phyloP scores from a whole-genome alignment of 768 basidiomycete genomes.

The Amanita molliuscula region DNA sequence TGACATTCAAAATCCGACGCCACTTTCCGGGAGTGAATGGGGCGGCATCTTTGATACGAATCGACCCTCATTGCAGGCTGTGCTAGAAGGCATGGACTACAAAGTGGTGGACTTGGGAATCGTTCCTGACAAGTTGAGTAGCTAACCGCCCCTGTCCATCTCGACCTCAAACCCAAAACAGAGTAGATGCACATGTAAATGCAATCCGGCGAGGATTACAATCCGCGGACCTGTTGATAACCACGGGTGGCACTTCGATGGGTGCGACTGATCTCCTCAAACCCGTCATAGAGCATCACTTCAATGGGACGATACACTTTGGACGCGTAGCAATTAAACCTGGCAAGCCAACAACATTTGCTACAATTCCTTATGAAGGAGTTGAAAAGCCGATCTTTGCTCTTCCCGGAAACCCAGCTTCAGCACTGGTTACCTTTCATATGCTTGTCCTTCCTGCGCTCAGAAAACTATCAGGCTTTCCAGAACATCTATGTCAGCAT shows the following conservation, averaged over 20 bases:
- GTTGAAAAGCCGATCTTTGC: slow-evolving; percentile 63
- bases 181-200: slow-evolving; percentile 45
- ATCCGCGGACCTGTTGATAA: slow-evolving; percentile 64
- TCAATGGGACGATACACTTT: slow-evolving; percentile 73
- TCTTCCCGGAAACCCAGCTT: slow-evolving; percentile 83
- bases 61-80: slow-evolving; percentile 64
- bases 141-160: background rate
- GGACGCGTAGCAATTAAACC: slow-evolving; percentile 77
- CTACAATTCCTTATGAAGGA: slow-evolving; percentile 46
- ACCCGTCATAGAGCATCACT: slow-evolving; percentile 75
- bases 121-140: slow-evolving; percentile 56
- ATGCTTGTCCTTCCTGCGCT: slow-evolving; percentile 79
- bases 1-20: slow-evolving; percentile 41
- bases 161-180: slow-evolving; percentile 14
- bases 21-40: slow-evolving; percentile 33
- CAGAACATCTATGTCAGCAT: slow-evolving; percentile 36
- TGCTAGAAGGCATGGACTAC: slow-evolving; percentile 65
- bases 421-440: slow-evolving; percentile 79
- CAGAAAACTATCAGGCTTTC: slow-evolving; percentile 62
- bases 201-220: slow-evolving; percentile 49
- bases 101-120: slow-evolving; percentile 75
- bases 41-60: slow-evolving; percentile 82
- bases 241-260: slow-evolving; percentile 91
- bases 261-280: slow-evolving; percentile 81
- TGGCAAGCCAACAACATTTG: slow-evolving; percentile 89